Percentiles rank a stretch among this genome's conserved stretches.
Evolutionary conservation across 1,139 yeast genomes (phyloP).

Genomic region (Entelexis paramagnoliae): DNA sequence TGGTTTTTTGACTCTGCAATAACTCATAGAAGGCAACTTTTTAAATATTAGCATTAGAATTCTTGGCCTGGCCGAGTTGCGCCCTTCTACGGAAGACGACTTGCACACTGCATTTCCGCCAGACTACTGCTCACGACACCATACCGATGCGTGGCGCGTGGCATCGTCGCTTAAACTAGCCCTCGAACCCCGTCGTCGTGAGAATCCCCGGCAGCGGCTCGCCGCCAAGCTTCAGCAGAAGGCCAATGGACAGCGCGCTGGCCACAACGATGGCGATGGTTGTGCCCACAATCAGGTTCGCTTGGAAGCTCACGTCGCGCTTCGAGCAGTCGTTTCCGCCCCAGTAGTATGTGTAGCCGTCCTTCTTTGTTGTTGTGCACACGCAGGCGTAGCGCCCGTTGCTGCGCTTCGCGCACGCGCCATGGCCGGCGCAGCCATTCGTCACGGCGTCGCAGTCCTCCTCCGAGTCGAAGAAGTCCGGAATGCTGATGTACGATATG

Average conservation of each 20-base stretch:
- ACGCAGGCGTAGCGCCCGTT: slow-evolving; percentile 43
- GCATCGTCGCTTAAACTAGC: too few relatives aligned
- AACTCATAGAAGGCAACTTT: too few relatives aligned
- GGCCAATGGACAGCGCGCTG: slow-evolving; percentile 40
- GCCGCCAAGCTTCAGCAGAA: slow-evolving; percentile 45
- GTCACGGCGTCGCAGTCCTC: slow-evolving; percentile 48
- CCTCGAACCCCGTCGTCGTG: slow-evolving; percentile 23
- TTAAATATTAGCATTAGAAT: too few relatives aligned
- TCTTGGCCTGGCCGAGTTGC: too few relatives aligned
- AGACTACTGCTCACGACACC: too few relatives aligned
- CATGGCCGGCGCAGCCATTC: slow-evolving; percentile 51
- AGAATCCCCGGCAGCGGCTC: slow-evolving; percentile 62
- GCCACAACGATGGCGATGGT: slow-evolving; percentile 42
- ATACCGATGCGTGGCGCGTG: too few relatives aligned
- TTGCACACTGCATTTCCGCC: too few relatives aligned
- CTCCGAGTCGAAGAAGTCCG: slow-evolving; percentile 31
- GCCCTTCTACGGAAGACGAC: too few relatives aligned
- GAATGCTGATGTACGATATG: slow-evolving; percentile 1
- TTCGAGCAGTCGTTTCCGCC: slow-evolving; percentile 58
- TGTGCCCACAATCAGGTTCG: slow-evolving; percentile 61
- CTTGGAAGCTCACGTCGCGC: slow-evolving; percentile 53
- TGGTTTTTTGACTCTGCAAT: too few relatives aligned
- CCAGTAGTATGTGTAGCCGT: slow-evolving; percentile 48
- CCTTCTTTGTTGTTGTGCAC: slow-evolving; percentile 35
- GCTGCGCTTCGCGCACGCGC: slow-evolving; percentile 42